Percentiles rank a stretch among this genome's conserved stretches.
phyloP scores from a whole-genome alignment of 495 filamentous ascomycete species.

The Talaromyces wortmannii region DNA sequence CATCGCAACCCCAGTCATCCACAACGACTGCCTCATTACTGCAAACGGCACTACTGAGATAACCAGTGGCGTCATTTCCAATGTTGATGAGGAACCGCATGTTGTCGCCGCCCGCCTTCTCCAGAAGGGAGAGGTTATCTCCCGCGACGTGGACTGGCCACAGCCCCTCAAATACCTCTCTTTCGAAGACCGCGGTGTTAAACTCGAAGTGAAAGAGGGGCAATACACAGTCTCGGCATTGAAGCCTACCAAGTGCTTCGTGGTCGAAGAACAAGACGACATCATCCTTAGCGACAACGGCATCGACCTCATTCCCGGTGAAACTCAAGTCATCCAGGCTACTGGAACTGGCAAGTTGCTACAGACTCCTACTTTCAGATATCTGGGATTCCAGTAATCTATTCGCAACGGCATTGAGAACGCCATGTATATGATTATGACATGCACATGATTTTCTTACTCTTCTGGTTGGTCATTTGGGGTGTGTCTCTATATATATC shows the following conservation, averaged over 20 bases:
- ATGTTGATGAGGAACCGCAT: slow-evolving; percentile 49
- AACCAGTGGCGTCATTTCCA: slow-evolving; percentile 53
- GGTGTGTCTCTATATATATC: no score
- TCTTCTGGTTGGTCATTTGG: no score
- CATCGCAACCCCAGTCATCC: slow-evolving; percentile 46
- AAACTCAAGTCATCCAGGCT: slow-evolving; percentile 23
- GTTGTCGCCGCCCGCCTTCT: slow-evolving; percentile 48
- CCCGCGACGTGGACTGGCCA: slow-evolving; percentile 83
- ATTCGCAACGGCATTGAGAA: no score
- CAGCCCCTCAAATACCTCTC: slow-evolving; percentile 86
- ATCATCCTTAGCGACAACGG: slow-evolving; percentile 32
- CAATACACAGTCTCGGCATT: slow-evolving; percentile 14
- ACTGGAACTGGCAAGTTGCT: background rate
- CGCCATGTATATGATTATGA: no score
- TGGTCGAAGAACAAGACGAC: slow-evolving; percentile 34
- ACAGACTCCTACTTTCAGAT: background rate
- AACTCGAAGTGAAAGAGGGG: slow-evolving; percentile 11
- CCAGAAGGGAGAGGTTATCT: slow-evolving; percentile 56
- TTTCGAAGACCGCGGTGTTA: slow-evolving; percentile 38
- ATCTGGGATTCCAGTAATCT: background rate
- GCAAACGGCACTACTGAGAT: slow-evolving; percentile 75
- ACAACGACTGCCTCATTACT: slow-evolving; percentile 45
- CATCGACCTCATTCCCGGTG: slow-evolving; percentile 41
- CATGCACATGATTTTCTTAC: no score
- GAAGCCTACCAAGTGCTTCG: slow-evolving; percentile 33